These are phyloP conservation scores for Syzygium aromaticum DNA, from an alignment of 345 rosid species.

Conservation along the genomic window DNA sequence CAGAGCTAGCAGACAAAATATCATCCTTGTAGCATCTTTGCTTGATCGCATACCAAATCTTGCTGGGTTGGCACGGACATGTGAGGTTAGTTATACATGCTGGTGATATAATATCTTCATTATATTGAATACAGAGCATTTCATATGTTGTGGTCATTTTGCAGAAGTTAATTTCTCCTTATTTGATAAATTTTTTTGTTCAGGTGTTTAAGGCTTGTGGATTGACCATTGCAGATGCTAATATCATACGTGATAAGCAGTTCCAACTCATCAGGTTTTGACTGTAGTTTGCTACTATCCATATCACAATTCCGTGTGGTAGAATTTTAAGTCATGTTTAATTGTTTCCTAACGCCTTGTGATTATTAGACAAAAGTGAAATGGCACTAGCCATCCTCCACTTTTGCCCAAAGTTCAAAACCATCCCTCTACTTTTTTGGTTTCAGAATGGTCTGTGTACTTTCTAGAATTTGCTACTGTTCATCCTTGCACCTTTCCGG, in stretches of 20 bases:
- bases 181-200: conserved; percentile 6
- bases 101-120: background rate
- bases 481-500: background rate
- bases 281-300: background rate
- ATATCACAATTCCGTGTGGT: background rate
- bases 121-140: background rate
- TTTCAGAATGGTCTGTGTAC: background rate
- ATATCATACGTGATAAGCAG: conserved; percentile 67
- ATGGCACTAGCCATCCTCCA: background rate
- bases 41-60: conserved; percentile 93
- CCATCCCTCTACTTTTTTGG: background rate
- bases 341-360: background rate
- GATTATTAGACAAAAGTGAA: background rate
- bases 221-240: conserved; percentile 66
- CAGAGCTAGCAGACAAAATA: conserved; percentile 58
- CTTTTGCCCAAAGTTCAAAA: background rate
- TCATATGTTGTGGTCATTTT: background rate
- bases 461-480: background rate
- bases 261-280: conserved; percentile 88
- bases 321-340: background rate
- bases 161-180: background rate
- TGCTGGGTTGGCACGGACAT: conserved; percentile 92
- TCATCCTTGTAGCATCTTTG: conserved; percentile 85
- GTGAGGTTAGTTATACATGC: conserved; percentile 50
- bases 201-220: conserved; percentile 84